Base-by-base conservation (phyloP, 106 monocot species). In the Posidonia australis region DNA sequence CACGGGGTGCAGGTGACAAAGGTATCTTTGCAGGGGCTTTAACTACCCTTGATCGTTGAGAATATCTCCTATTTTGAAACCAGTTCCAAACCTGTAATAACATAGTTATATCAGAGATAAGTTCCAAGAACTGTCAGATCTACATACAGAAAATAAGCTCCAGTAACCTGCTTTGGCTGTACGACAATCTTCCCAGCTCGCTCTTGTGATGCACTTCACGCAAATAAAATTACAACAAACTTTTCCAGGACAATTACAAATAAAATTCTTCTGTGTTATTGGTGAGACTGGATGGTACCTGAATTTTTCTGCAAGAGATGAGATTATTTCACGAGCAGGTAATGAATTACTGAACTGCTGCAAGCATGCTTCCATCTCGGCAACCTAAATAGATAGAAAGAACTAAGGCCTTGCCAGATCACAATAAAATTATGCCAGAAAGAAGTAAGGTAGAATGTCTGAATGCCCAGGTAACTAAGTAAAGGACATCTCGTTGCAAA, bases 11-110 rank as follows among this genome's bases (percentile, higher is more conserved):
- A 32, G 82, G 73, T 44, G 80, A 54, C 18, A 81, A 53, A 54
- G 27, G 74, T 48, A 75, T 44, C 44, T 90, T 90, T 49, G 44
- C 76, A 65, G 85, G 76, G 48, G 76, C 60, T 62, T 76, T 82
- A 44, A 64, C 64, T 24, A 58, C 45, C 54, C 80, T 96, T 41
- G 84, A 59, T 54, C 86, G 81, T 61, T 96, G 84, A 56, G 90
- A 66, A 84, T 96, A 90, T 58, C 94, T 96, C 67, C 90, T 86
- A 64, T 96, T 96, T 51, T 96, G 94, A 63, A 96, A 96, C 94
- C 94, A 96, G 64, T 90, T 96, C 86, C 90, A 90, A 19, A 96
- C 94, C 94, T 96, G 70, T 5, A 77, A 58, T 11, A 46, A 46
- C 13, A 36, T 20, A 4, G 36, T 17, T 25, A 0, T 51, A 53